Conservation (phyloP, 176 grass and related monocot genomes). For the Phoenix roebelenii region DNA sequence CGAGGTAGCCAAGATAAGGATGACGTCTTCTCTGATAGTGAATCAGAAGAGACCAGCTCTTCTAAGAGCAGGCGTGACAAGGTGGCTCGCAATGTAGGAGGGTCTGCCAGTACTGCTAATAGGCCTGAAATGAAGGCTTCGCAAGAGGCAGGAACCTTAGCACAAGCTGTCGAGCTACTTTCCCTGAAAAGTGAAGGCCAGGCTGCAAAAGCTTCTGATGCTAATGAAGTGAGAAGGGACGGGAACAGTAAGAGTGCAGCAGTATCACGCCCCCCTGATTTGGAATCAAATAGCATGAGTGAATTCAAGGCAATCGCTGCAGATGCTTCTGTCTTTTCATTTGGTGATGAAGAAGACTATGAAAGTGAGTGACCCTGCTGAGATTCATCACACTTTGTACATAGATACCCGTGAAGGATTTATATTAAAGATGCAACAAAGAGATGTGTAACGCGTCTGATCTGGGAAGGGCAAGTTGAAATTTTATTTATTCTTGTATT, state of each 20-base stretch:
- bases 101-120: constrained; percentile 29
- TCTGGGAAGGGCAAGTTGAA: not conserved
- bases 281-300: constrained; percentile 52
- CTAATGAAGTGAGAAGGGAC: constrained; percentile 30
- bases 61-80: constrained; percentile 38
- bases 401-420: constrained; percentile 17
- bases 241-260: constrained; percentile 29
- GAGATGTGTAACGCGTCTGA: not conserved
- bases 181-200: constrained; percentile 33
- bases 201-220: constrained; percentile 30
- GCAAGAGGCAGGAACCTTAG: constrained; percentile 24
- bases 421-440: constrained; percentile 5
- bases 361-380: constrained; percentile 49
- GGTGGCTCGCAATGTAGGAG: constrained; percentile 9
- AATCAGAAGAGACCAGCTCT: constrained; percentile 53
- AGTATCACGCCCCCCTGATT: constrained; percentile 1
- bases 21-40: constrained; percentile 77
- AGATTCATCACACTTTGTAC: constrained; percentile 25
- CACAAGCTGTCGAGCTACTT: constrained; percentile 40
- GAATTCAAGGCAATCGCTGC: constrained; percentile 95
- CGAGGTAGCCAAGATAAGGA: constrained; percentile 55
- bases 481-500: constrained; percentile 40
- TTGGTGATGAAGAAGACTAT: constrained; percentile 91
- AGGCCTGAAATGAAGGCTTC: constrained; percentile 29
- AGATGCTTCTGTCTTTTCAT: constrained; percentile 81